phyloP scores from a whole-genome alignment of 768 basidiomycete species.

The Steccherinum ochraceum region DNA sequence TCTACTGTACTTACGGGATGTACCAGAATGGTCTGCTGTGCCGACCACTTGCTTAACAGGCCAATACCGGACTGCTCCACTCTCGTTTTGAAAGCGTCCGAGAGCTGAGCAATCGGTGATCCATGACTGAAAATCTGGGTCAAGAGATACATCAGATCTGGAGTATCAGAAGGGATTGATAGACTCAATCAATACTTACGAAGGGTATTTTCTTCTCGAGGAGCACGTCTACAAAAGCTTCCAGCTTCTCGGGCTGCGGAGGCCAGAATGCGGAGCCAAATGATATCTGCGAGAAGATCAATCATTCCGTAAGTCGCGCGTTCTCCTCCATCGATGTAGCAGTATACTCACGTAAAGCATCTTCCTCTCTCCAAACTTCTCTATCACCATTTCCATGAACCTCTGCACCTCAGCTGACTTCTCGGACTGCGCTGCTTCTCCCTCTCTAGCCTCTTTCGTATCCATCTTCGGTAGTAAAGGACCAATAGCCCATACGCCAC shows the following conservation, averaged over 20 bases:
- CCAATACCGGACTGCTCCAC: conserved; percentile 14
- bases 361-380: conserved; percentile 12
- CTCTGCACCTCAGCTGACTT: conserved; percentile 8
- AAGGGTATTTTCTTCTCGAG: conserved; percentile 18
- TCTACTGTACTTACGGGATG: conserved; percentile 14
- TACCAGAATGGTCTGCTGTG: conserved; percentile 18
- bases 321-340: neutral
- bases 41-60: conserved; percentile 15
- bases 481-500: conserved; percentile 11
- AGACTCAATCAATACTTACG: conserved; percentile 7
- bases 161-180: neutral
- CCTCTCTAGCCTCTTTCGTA: neutral
- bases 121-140: conserved; percentile 17
- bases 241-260: conserved; percentile 15
- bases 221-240: conserved; percentile 18
- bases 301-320: neutral
- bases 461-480: conserved; percentile 8
- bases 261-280: conserved; percentile 21
- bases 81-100: conserved; percentile 10
- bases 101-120: conserved; percentile 10
- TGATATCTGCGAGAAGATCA: conserved; percentile 9
- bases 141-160: neutral
- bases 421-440: conserved; percentile 9
- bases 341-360: conserved; percentile 16
- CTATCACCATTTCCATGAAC: conserved; percentile 11